These are phyloP conservation scores for Talaromyces nanjingensis DNA, from an alignment of 495 filamentous ascomycete genomes.

Conservation along the genomic window DNA sequence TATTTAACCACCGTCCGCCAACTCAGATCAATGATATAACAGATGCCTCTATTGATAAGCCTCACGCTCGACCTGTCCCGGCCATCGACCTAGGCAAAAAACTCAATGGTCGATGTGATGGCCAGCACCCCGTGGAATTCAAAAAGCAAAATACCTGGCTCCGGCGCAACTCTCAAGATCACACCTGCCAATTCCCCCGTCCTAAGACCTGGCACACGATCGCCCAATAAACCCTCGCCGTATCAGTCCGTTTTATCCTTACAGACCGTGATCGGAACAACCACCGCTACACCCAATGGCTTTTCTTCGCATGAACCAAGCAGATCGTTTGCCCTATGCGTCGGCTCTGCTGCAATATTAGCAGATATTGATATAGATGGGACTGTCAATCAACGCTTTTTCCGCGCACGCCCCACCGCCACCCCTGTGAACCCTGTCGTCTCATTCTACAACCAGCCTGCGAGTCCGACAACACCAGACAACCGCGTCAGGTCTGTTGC, in stretches of 20 bases:
- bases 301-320: conserved; percentile 73
- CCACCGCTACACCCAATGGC: conserved; percentile 73
- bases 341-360: conserved; percentile 90
- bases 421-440: conserved; percentile 52
- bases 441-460: conserved; percentile 55
- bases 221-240: conserved; percentile 48
- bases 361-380: conserved; percentile 67
- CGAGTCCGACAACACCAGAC: conserved; percentile 44
- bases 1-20: neutral
- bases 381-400: conserved; percentile 76
- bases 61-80: conserved; percentile 4
- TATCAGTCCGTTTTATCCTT: conserved; percentile 57
- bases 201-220: conserved; percentile 52
- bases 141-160: conserved; percentile 30
- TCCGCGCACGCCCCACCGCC: conserved; percentile 75
- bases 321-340: conserved; percentile 75
- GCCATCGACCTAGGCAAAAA: conserved; percentile 7
- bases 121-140: conserved; percentile 28
- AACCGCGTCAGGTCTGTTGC: conserved; percentile 27
- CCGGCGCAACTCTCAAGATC: conserved; percentile 52
- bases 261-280: conserved; percentile 81
- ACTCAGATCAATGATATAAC: neutral
- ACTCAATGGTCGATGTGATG: conserved; percentile 24
- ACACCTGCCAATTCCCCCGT: conserved; percentile 77
- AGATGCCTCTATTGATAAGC: neutral